Conservation (phyloP, 208 protist species). For the Leishmania major region DNA sequence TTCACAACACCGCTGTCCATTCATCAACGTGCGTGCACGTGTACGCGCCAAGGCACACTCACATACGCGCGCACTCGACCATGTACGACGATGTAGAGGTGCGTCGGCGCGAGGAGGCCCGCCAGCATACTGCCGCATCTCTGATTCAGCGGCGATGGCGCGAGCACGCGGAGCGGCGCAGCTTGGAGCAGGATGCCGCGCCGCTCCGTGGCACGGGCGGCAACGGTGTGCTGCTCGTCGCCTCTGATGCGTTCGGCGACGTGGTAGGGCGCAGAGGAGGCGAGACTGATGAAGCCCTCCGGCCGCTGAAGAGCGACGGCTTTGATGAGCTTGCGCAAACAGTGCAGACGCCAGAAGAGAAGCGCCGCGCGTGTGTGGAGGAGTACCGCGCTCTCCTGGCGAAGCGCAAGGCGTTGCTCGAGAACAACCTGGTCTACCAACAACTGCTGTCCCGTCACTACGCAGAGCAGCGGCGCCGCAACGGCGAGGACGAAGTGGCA, state of each 20-base stretch:
- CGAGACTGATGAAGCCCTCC: conserved; percentile 6
- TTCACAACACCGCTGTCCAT: neutral
- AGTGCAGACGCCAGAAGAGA: conserved; percentile 36
- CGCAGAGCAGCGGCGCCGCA: conserved; percentile 74
- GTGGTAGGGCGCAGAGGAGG: neutral
- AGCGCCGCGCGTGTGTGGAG: conserved; percentile 35
- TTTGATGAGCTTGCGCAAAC: conserved; percentile 13
- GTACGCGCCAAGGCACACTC: neutral
- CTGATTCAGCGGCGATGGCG: conserved; percentile 82
- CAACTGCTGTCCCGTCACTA: conserved; percentile 77
- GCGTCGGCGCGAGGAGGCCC: conserved; percentile 50
- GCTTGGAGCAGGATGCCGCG: conserved; percentile 29
- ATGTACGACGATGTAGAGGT: conserved; percentile 54
- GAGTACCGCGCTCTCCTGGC: conserved; percentile 73
- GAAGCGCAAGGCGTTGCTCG: conserved; percentile 55
- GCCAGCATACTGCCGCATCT: conserved; percentile 50
- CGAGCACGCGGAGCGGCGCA: conserved; percentile 34
- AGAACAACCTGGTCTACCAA: conserved; percentile 70
- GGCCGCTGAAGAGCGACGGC: conserved; percentile 16
- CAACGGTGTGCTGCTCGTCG: neutral
- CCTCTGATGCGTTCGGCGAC: conserved; percentile 10
- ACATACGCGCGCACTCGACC: neutral
- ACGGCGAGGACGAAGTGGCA: conserved; percentile 62
- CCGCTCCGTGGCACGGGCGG: conserved; percentile 14
- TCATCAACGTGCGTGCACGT: neutral